A percentile compares a stretch with the other conserved stretches of the same genome.
These are phyloP conservation scores for Loxodes magnus DNA, from an alignment of 73 alveolate genomes.

Conservation along the genomic window DNA sequence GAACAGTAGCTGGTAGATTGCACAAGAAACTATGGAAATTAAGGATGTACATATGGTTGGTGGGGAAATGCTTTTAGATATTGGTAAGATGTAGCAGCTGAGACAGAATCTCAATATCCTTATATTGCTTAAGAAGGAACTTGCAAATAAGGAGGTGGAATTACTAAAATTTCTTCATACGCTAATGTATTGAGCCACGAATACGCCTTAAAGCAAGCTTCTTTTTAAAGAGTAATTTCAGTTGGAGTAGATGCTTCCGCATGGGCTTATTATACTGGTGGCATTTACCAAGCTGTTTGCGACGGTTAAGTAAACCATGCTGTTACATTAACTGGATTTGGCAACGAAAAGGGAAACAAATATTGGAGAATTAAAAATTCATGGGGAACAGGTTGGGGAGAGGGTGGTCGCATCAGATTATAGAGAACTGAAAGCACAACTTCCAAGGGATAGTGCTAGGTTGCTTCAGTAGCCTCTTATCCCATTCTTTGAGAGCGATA, in stretches of 20 bases:
- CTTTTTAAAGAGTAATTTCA: conserved; percentile 15
- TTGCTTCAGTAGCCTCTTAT: too few relatives aligned
- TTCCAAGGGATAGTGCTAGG: too few relatives aligned
- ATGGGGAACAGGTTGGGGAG: conserved; percentile 91
- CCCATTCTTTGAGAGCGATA: too few relatives aligned
- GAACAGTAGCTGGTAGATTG: conserved; percentile 63
- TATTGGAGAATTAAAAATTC: conserved; percentile 81
- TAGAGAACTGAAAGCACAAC: too few relatives aligned
- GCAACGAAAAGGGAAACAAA: conserved; percentile 18
- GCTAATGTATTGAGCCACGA: conserved; percentile 15
- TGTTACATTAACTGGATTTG: conserved; percentile 51
- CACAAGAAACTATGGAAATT: conserved; percentile 37
- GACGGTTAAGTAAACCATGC: conserved; percentile 35
- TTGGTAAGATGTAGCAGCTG: conserved; percentile 11
- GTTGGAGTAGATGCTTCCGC: conserved; percentile 11
- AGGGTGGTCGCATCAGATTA: conserved; percentile 49
- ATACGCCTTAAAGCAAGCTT: conserved; percentile 7
- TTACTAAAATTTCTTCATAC: conserved; percentile 11
- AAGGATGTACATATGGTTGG: conserved; percentile 42
- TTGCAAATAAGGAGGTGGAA: conserved; percentile 13
- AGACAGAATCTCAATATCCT: conserved; percentile 20
- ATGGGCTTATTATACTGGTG: conserved; percentile 23
- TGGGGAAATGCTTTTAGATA: conserved; percentile 15
- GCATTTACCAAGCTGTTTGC: conserved; percentile 9
- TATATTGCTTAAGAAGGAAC: conserved; percentile 14